Percentiles rank a stretch among this genome's conserved stretches.
phyloP scores from a whole-genome alignment of 179 eudicot species.

The Dionaea muscipula region DNA sequence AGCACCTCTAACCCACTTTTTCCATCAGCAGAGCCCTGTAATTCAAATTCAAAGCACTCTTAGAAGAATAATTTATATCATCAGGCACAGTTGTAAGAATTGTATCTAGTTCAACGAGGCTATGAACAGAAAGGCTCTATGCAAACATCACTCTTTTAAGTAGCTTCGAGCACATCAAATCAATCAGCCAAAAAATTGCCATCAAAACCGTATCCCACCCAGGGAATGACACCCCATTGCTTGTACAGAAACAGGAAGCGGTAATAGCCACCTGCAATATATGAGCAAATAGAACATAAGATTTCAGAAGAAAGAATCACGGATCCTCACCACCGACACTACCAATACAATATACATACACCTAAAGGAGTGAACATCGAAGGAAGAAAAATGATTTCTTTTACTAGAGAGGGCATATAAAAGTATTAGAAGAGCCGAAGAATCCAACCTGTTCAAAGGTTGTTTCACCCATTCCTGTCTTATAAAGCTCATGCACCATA shows the following conservation, averaged over 20 bases:
- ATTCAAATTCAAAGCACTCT: background rate
- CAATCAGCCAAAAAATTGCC: no score
- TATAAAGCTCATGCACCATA: constrained; percentile 90
- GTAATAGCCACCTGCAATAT: constrained; percentile 62
- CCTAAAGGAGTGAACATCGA: background rate
- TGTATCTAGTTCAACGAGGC: no score
- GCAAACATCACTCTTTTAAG: no score
- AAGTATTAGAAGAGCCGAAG: constrained; percentile 5
- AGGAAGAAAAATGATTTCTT: background rate
- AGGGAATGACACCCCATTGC: constrained; percentile 71
- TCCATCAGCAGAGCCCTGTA: constrained; percentile 40
- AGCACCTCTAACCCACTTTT: constrained; percentile 52
- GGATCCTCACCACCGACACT: background rate
- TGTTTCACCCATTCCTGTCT: constrained; percentile 95
- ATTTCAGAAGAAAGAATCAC: background rate
- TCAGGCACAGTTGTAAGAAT: no score
- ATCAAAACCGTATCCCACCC: constrained; percentile 75
- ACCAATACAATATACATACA: background rate
- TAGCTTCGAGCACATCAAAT: no score
- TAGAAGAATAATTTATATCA: no score
- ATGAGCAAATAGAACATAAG: constrained; percentile 3
- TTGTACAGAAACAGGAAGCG: constrained; percentile 65
- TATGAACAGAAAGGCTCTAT: no score
- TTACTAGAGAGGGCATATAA: no score
- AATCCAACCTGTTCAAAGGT: constrained; percentile 74